phyloP scores from a whole-genome alignment of 1,139 yeast genomes.

The Scheffersomyces quercinus region DNA sequence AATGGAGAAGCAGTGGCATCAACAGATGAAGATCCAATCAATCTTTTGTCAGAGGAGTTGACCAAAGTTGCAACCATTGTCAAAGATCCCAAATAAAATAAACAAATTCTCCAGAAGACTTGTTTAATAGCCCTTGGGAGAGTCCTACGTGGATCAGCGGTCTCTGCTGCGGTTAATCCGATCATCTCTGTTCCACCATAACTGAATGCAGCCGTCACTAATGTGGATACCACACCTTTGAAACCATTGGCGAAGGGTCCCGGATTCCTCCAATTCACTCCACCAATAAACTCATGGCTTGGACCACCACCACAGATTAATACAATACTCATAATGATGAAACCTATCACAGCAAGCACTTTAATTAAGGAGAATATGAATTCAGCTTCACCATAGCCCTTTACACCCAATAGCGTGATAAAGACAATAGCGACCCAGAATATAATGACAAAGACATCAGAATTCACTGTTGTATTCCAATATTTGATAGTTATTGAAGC shows the following conservation, averaged over 20 bases:
- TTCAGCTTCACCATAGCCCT: constrained; percentile 49
- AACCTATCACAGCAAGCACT: constrained; percentile 41
- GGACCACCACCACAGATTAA: constrained; percentile 44
- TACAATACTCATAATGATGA: constrained; percentile 42
- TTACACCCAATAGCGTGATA: constrained; percentile 42
- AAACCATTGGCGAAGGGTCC: constrained; percentile 46
- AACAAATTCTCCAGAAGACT: constrained; percentile 69
- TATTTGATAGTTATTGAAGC: constrained; percentile 42
- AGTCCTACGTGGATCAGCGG: constrained; percentile 45
- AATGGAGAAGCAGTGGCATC: constrained; percentile 62
- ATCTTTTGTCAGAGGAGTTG: constrained; percentile 36
- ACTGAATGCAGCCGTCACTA: constrained; percentile 30
- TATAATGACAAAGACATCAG: constrained; percentile 41
- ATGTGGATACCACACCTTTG: constrained; percentile 49
- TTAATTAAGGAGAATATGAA: constrained; percentile 39
- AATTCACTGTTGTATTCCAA: constrained; percentile 38
- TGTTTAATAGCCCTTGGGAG: constrained; percentile 76
- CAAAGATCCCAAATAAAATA: constrained; percentile 55
- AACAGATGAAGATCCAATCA: constrained; percentile 32
- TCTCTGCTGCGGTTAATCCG: constrained; percentile 50
- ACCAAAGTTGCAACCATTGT: constrained; percentile 48
- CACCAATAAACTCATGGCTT: constrained; percentile 21
- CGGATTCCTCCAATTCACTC: constrained; percentile 40
- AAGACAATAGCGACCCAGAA: constrained; percentile 37
- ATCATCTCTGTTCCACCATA: constrained; percentile 43